Evolutionary conservation across 176 grass and related monocot genomes (phyloP).

Genomic region (Phoenix roebelenii): DNA sequence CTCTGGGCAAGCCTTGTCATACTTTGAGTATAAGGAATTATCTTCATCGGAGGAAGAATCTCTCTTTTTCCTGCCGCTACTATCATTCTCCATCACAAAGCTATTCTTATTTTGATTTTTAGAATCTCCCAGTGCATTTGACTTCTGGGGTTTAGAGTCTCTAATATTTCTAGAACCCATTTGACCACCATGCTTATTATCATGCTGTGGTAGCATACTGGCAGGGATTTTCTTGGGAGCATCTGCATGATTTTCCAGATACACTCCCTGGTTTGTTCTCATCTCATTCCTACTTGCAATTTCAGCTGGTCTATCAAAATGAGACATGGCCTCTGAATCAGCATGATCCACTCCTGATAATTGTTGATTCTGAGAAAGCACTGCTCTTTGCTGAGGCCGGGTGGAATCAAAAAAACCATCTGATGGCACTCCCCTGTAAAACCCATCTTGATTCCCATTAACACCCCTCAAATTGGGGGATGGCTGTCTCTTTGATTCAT

Average conservation of each 20-base stretch:
- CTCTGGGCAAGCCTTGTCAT: constrained; percentile 78
- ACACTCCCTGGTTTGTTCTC: constrained; percentile 20
- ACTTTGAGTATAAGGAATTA: constrained; percentile 71
- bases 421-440: constrained; percentile 25
- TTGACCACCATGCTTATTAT: constrained; percentile 16
- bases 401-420: constrained; percentile 37
- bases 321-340: constrained; percentile 32
- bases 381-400: constrained; percentile 37
- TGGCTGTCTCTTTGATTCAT: constrained; percentile 45
- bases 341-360: constrained; percentile 36
- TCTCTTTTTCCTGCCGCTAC: constrained; percentile 34
- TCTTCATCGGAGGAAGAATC: constrained; percentile 67
- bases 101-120: constrained; percentile 50
- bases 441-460: constrained; percentile 35
- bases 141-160: constrained; percentile 27
- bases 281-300: constrained; percentile 37
- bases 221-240: constrained; percentile 27
- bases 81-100: constrained; percentile 35
- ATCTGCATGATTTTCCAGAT: constrained; percentile 32
- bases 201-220: constrained; percentile 36
- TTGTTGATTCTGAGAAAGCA: constrained; percentile 35
- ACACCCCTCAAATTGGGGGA: constrained; percentile 26
- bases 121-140: constrained; percentile 37
- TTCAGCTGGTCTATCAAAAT: constrained; percentile 30
- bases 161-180: constrained; percentile 28